Base-by-base conservation (phyloP, 805 yeast genomes). In the Nakazawaea pomicola region DNA sequence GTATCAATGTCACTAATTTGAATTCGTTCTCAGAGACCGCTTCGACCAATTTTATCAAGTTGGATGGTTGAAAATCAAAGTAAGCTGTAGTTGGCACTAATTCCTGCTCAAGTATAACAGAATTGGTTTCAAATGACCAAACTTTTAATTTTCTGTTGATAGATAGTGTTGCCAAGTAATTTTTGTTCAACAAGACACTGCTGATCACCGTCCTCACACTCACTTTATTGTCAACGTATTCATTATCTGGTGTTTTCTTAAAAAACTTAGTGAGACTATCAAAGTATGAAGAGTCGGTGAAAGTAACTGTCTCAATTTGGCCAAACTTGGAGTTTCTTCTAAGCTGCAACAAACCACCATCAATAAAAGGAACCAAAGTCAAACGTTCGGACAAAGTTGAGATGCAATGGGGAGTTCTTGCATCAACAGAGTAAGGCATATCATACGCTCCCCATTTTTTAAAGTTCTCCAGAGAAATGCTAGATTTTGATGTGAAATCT, bases 271-370 rank as follows among this genome's bases (percentile, higher is more conserved):
- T 49, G 58, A 61, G 34, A 61, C 54, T 41, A 53, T 53, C 51
- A 51, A 58, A 52, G 49, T 68, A 76, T 10, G 77, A 58, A 51
- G 68, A 50, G 62, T 81, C 89, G 44, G 69, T 72, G 56, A 83
- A 83, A 21, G 63, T 57, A 1, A 49, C 38, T 4, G 56, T 54
- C n/a, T 43, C 36, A 18, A 49, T 51, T 15, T 51, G 47, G 6
- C 41, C 49, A 18, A 41, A 46, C n/a, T 44, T 18, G 4, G 35
- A 23, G 1, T 37, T 32, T 49, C 78, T 63, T 27, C 52, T 50
- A 43, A 83, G 64, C 33, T 78, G 80, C 37, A 87, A 60, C 31
- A 89, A 56, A 1, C 90, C 87, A 19, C 97, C 96, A 60, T 90
- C 95, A 33, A 70, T 68, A 36, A 89, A 64, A 4, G 87, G 68